Conservation (phyloP, 169 alveolate genomes). For the Plasmodium berghei region DNA sequence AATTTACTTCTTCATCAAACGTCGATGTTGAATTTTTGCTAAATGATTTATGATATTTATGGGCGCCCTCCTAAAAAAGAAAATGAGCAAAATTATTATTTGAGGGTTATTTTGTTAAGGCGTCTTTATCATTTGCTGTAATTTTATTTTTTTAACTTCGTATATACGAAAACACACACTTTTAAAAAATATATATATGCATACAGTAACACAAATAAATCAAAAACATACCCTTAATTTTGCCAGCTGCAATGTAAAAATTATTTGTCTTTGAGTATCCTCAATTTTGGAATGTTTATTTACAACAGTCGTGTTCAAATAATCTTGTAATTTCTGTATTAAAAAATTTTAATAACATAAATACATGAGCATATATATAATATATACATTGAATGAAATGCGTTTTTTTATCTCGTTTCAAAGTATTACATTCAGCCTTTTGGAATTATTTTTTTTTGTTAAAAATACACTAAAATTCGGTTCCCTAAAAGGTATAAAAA, state of each 20-base stretch:
- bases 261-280: conserved; percentile 65
- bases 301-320: conserved; percentile 69
- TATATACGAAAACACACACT: conserved; percentile 8
- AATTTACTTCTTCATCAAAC: conserved; percentile 62
- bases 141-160: neutral
- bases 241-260: conserved; percentile 69
- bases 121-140: neutral
- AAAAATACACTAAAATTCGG: conserved; percentile 69
- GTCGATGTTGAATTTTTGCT: conserved; percentile 55
- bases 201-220: conserved; percentile 1
- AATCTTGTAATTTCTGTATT: conserved; percentile 66
- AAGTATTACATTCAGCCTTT: conserved; percentile 47
- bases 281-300: conserved; percentile 71
- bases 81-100: neutral
- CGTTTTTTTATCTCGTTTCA: neutral
- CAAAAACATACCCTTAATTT: conserved; percentile 59
- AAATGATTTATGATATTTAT: conserved; percentile 66
- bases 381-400: neutral
- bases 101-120: neutral
- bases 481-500: conserved; percentile 22
- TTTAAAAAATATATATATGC: conserved; percentile 1
- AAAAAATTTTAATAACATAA: conserved; percentile 20
- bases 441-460: conserved; percentile 42
- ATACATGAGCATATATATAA: conserved; percentile 11
- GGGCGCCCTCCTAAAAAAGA: conserved; percentile 71